These are phyloP conservation scores for Cubamyces lactineus DNA, from an alignment of 768 basidiomycete species.

Conservation along the genomic window DNA sequence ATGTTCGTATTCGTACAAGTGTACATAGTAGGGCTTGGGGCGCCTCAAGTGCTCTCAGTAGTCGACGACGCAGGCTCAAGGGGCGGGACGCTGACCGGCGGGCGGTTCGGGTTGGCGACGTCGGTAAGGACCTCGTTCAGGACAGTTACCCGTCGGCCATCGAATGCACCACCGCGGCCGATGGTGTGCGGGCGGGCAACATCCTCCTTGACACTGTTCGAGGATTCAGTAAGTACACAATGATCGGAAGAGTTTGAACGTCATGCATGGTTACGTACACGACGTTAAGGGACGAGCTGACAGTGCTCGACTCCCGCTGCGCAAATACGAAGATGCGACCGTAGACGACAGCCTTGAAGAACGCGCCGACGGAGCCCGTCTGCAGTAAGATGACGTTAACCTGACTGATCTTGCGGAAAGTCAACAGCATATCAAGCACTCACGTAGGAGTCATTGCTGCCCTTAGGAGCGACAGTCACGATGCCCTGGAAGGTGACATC, in stretches of 20 bases:
- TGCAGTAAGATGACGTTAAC: background rate
- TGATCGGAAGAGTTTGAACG: background rate
- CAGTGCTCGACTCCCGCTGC: conserved; percentile 26
- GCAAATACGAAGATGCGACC: conserved; percentile 29
- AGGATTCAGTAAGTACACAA: background rate
- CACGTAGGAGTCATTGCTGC: background rate
- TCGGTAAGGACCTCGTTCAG: conserved; percentile 23
- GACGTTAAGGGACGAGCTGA: conserved; percentile 35
- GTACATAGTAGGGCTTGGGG: too few species aligned
- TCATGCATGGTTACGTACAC: conserved; percentile 21
- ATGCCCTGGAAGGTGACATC: conserved; percentile 35
- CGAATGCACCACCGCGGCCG: conserved; percentile 22
- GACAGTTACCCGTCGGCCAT: conserved; percentile 20
- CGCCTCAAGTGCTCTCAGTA: too few species aligned
- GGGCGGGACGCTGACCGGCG: background rate
- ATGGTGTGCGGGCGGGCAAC: conserved; percentile 14
- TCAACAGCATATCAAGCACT: too few species aligned
- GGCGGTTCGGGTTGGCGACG: conserved; percentile 9
- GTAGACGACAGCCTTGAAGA: conserved; percentile 30
- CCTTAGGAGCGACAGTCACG: conserved; percentile 35
- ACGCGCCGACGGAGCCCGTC: conserved; percentile 33
- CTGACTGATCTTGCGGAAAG: too few species aligned
- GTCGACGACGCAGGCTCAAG: too few species aligned
- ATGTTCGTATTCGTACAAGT: too few species aligned
- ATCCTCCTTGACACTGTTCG: conserved; percentile 20